These are phyloP conservation scores for Helianthus annuus DNA, from an alignment of 129 eudicot species.

Conservation along the genomic window DNA sequence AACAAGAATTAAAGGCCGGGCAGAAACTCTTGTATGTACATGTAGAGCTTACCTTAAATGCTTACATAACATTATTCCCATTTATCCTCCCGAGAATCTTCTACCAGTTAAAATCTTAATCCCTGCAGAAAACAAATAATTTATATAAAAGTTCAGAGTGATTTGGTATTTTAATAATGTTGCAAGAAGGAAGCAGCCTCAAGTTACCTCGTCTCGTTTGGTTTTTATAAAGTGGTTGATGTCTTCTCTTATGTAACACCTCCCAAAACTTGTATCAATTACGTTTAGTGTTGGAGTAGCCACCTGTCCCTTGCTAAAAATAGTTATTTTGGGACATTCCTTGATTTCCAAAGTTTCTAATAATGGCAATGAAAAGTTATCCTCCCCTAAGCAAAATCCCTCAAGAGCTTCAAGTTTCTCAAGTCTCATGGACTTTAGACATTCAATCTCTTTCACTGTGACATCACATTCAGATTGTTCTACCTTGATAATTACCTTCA, in stretches of 20 bases:
- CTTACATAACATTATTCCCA: background rate
- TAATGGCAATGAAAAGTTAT: background rate
- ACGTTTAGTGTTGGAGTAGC: background rate
- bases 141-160: too few species aligned
- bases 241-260: background rate
- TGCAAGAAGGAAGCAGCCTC: background rate
- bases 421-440: background rate
- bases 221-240: background rate
- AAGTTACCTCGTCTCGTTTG: background rate
- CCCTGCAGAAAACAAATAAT: background rate
- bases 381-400: background rate
- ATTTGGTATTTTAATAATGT: background rate
- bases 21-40: too few species aligned
- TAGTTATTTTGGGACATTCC: background rate
- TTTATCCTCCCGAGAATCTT: background rate
- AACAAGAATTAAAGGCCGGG: too few species aligned
- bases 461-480: background rate
- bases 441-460: background rate
- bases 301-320: background rate
- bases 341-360: constrained; percentile 1
- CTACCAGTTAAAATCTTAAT: background rate
- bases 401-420: background rate
- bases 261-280: background rate
- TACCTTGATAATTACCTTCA: background rate
- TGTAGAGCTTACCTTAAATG: too few species aligned